Conservation (phyloP, 2,329 filamentous ascomycete genomes). For the Colletotrichum sp. region DNA sequence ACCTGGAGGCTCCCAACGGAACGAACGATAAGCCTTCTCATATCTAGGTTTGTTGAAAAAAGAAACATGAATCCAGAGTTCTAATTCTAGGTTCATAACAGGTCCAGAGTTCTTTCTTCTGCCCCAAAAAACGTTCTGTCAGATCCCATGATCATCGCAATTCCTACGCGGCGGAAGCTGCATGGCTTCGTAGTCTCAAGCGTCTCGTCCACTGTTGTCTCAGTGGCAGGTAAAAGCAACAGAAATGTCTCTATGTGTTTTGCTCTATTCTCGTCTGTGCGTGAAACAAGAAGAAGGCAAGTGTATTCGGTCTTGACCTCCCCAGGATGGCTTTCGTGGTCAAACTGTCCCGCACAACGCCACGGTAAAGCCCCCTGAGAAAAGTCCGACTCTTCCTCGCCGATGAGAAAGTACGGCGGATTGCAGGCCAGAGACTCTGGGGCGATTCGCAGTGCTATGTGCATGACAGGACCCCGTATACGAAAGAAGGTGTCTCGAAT, state of each 20-base stretch:
- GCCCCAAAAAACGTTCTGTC: background rate
- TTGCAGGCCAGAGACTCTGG: background rate
- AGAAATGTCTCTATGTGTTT: background rate
- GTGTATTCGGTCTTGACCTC: background rate
- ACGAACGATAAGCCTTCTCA: background rate
- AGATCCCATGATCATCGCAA: background rate
- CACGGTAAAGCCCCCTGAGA: background rate
- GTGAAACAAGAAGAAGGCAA: background rate
- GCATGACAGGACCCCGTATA: background rate
- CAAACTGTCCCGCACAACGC: background rate
- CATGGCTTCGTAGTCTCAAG: background rate
- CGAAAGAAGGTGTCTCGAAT: background rate
- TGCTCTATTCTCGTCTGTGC: accelerated
- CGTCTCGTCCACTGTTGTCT: accelerated
- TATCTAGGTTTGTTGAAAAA: too few species aligned
- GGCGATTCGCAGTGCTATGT: background rate
- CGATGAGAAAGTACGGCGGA: background rate
- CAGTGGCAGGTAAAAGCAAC: background rate
- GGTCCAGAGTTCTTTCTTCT: background rate
- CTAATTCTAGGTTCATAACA: background rate
- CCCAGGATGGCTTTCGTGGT: background rate
- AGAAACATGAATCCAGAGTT: background rate
- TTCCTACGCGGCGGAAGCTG: background rate
- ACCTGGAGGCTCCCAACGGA: background rate
- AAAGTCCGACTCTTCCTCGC: background rate